phyloP scores from a whole-genome alignment of 441 rosid genomes.

The Daphne laureola region DNA sequence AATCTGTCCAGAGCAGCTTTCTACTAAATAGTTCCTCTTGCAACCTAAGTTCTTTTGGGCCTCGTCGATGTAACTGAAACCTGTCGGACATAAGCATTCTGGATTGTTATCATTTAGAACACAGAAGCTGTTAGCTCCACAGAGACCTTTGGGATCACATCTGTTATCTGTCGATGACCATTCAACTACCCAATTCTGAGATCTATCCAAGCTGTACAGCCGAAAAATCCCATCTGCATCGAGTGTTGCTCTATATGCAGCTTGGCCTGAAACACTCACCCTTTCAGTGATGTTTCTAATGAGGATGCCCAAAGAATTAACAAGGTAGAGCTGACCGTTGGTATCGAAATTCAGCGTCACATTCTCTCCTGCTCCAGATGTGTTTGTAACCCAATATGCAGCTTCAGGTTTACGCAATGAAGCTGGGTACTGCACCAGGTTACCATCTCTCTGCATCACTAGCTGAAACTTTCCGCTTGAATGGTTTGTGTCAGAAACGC shows the following conservation, averaged over 20 bases:
- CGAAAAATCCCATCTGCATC: slow-evolving; percentile 24
- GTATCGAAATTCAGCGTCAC: slow-evolving; percentile 7
- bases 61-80: slow-evolving; percentile 6
- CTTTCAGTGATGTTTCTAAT: neutral
- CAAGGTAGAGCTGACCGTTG: slow-evolving; percentile 1
- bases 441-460: slow-evolving; percentile 16
- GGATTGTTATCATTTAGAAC: slow-evolving; percentile 1
- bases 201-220: slow-evolving; percentile 14
- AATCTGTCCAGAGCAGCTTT: too few relatives aligned
- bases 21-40: slow-evolving; percentile 10
- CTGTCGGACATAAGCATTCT: slow-evolving; percentile 21
- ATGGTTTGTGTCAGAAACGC: slow-evolving; percentile 12
- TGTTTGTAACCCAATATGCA: slow-evolving; percentile 11
- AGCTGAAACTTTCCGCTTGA: slow-evolving; percentile 16
- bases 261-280: neutral
- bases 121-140: slow-evolving; percentile 27
- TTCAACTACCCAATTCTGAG: neutral
- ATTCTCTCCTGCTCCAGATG: slow-evolving; percentile 3
- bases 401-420: neutral
- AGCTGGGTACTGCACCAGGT: slow-evolving; percentile 19
- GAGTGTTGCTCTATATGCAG: slow-evolving; percentile 10
- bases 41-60: slow-evolving; percentile 13
- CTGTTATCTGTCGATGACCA: neutral
- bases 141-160: slow-evolving; percentile 19
- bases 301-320: neutral